Percentiles rank a stretch among this genome's conserved stretches.
phyloP scores from a whole-genome alignment of 768 basidiomycete genomes.

The Pisolithus albus region DNA sequence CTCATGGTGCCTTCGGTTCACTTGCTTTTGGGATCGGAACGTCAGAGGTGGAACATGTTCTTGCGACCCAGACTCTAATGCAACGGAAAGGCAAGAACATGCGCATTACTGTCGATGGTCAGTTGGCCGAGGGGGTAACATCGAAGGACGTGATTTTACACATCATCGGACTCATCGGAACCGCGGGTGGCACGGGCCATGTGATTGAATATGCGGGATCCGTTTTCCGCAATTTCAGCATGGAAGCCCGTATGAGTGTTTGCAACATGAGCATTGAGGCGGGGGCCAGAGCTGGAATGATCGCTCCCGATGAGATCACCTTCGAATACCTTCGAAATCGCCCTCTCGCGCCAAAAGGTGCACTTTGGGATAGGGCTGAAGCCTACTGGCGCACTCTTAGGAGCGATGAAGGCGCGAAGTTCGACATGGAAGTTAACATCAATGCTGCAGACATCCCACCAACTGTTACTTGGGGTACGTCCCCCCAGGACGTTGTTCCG shows the following conservation, averaged over 20 bases:
- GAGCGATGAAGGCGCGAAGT: constrained; percentile 76
- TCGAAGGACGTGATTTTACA: constrained; percentile 90
- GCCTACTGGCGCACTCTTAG: constrained; percentile 81
- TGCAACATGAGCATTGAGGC: constrained; percentile 97
- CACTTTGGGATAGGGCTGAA: constrained; percentile 78
- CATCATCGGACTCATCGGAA: constrained; percentile 86
- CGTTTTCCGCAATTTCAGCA: constrained; percentile 74
- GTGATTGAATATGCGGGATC: constrained; percentile 92
- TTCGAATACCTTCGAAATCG: constrained; percentile 78
- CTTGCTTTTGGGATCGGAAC: constrained; percentile 92
- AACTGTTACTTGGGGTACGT: constrained; percentile 90
- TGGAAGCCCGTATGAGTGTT: constrained; percentile 88
- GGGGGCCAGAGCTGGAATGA: constrained; percentile 89
- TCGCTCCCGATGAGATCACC: constrained; percentile 84
- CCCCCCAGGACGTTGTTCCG: constrained; percentile 80
- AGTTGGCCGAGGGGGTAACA: constrained; percentile 71
- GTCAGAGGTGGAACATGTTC: constrained; percentile 90
- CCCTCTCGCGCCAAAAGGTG: constrained; percentile 76
- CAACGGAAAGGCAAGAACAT: constrained; percentile 90
- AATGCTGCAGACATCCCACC: constrained; percentile 81
- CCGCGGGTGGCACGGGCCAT: constrained; percentile 88
- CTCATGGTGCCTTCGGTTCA: constrained; percentile 90
- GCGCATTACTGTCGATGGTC: constrained; percentile 83
- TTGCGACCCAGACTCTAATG: constrained; percentile 84
- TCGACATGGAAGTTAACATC: constrained; percentile 77